Conservation (phyloP, 2,329 filamentous ascomycete species). For the Hymenoscyphus repandus region DNA sequence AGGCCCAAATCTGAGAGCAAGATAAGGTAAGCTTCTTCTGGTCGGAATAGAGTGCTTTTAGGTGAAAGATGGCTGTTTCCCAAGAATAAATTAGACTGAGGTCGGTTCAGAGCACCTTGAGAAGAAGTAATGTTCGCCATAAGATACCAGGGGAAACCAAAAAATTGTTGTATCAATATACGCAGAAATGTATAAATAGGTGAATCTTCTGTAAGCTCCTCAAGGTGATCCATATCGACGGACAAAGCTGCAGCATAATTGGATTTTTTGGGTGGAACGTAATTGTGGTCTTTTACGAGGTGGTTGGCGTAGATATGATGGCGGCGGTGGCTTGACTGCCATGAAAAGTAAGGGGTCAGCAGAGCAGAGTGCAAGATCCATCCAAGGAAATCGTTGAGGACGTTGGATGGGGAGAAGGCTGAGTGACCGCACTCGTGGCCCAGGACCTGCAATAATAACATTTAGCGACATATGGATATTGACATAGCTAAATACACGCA, state of each 20-base stretch:
- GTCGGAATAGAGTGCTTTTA: conserved; percentile 79
- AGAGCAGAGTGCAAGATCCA: conserved; percentile 83
- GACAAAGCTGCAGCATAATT: conserved; percentile 70
- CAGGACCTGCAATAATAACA: too few relatives aligned
- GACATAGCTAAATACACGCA: too few relatives aligned
- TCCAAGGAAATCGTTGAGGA: conserved; percentile 82
- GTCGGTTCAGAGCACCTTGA: conserved; percentile 88
- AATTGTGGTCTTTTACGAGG: conserved; percentile 96
- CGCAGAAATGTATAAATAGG: conserved; percentile 69
- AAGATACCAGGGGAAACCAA: conserved; percentile 89
- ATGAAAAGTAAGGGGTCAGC: conserved; percentile 93
- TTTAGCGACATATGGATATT: too few relatives aligned
- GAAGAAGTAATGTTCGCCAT: conserved; percentile 87
- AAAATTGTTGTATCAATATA: conserved; percentile 75
- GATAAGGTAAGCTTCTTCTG: conserved; percentile 80
- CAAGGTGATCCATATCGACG: conserved; percentile 68
- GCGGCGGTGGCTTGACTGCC: conserved; percentile 97
- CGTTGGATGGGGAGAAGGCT: conserved; percentile 82
- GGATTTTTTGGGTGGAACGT: conserved; percentile 80
- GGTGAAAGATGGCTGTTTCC: conserved; percentile 94
- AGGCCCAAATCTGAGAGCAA: conserved; percentile 78
- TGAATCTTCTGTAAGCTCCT: conserved; percentile 87
- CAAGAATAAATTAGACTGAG: conserved; percentile 69
- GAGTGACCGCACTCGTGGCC: conserved; percentile 96
- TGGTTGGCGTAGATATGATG: conserved; percentile 98